Percentiles rank a stretch among this genome's conserved stretches.
Evolutionary conservation across 805 yeast species (phyloP).

Genomic region (Ogataea glucozyma): DNA sequence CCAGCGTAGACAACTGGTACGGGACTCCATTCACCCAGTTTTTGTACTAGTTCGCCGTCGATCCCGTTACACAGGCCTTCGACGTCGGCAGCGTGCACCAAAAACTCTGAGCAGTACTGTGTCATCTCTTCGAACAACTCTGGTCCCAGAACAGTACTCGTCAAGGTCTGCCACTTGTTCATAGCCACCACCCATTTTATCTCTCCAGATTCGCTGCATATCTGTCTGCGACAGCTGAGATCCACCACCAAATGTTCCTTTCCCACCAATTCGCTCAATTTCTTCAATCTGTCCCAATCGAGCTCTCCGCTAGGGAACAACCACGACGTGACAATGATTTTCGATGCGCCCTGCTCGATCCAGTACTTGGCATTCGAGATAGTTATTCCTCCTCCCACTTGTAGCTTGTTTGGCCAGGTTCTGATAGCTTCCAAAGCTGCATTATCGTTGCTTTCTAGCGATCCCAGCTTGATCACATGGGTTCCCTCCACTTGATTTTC

Average conservation of each 20-base stretch:
- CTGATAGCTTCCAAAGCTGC: slow-evolving; percentile 78
- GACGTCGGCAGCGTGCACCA: slow-evolving; percentile 97
- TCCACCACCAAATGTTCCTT: slow-evolving; percentile 76
- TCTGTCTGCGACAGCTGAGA: slow-evolving; percentile 71
- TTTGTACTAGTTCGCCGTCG: slow-evolving; percentile 72
- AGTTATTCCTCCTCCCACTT: slow-evolving; percentile 93
- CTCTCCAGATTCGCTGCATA: slow-evolving; percentile 21
- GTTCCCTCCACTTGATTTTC: slow-evolving; percentile 65
- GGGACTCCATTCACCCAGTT: slow-evolving; percentile 75
- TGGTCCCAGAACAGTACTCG: slow-evolving; percentile 57
- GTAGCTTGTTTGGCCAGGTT: slow-evolving; percentile 74
- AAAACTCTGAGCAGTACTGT: slow-evolving; percentile 76
- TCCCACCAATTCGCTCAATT: slow-evolving; percentile 59
- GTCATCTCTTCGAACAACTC: slow-evolving; percentile 57
- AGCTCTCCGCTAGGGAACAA: slow-evolving; percentile 68
- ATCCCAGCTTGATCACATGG: slow-evolving; percentile 91
- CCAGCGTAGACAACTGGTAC: slow-evolving; percentile 93
- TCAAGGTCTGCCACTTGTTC: slow-evolving; percentile 94
- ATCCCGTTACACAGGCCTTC: slow-evolving; percentile 96
- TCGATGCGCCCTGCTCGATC: slow-evolving; percentile 78
- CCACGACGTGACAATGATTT: slow-evolving; percentile 92
- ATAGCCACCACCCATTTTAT: slow-evolving; percentile 89
- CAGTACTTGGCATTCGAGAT: slow-evolving; percentile 71
- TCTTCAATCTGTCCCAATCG: slow-evolving; percentile 49
- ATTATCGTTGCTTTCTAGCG: slow-evolving; percentile 68